Percentiles rank a stretch among this genome's conserved stretches.
phyloP scores from a whole-genome alignment of 2,329 filamentous ascomycete species.

The Coleophoma crateriformis region DNA sequence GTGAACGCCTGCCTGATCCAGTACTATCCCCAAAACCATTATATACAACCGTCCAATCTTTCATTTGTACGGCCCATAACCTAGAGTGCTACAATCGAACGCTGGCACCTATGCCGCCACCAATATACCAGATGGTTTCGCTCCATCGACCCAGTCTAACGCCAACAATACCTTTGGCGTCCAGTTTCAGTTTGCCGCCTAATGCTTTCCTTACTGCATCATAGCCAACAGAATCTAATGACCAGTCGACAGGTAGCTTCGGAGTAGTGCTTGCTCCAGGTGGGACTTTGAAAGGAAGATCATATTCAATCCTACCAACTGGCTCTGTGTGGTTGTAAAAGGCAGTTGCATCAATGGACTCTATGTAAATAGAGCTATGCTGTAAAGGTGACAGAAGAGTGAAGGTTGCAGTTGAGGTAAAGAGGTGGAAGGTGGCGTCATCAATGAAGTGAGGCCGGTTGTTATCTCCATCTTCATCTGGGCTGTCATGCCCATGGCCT shows the following conservation, averaged over 20 bases:
- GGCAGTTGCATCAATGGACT: constrained; percentile 76
- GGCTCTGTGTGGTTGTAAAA: constrained; percentile 76
- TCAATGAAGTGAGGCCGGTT: constrained; percentile 67
- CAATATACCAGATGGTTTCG: constrained; percentile 65
- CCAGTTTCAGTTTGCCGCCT: constrained; percentile 73
- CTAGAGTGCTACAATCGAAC: constrained; percentile 39
- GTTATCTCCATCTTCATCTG: constrained; percentile 33
- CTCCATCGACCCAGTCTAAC: constrained; percentile 71
- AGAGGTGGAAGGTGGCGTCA: constrained; percentile 79
- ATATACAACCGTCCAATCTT: too few species aligned
- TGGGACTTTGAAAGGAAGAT: constrained; percentile 67
- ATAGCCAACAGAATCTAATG: constrained; percentile 71
- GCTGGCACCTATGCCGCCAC: constrained; percentile 64
- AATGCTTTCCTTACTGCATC: constrained; percentile 75
- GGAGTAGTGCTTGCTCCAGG: constrained; percentile 71
- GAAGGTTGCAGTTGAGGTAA: constrained; percentile 83
- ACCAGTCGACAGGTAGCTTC: constrained; percentile 76
- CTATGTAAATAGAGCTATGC: constrained; percentile 69
- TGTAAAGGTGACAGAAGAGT: constrained; percentile 73
- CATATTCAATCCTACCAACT: constrained; percentile 72
- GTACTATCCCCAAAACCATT: too few species aligned
- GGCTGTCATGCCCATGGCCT: constrained; percentile 29
- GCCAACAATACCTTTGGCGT: constrained; percentile 70
- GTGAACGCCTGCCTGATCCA: too few species aligned
- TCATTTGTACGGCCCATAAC: too few species aligned